Evolutionary conservation across 1,139 yeast genomes (phyloP).

Genomic region (Yamadazyma siamensis): DNA sequence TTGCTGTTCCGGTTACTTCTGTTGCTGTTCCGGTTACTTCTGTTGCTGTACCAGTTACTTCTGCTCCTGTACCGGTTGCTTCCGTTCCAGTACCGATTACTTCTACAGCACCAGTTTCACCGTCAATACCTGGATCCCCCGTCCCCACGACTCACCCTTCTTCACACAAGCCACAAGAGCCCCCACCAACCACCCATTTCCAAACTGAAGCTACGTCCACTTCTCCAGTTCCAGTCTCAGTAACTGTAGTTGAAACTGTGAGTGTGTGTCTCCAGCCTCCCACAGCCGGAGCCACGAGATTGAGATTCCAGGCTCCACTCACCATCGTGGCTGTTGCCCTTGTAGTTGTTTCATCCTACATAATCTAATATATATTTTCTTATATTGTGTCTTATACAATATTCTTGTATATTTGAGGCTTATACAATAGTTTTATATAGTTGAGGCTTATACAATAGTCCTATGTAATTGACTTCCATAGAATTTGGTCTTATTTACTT

Average conservation of each 20-base stretch:
- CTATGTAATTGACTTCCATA: no score
- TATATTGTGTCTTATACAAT: background rate
- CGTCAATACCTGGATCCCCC: background rate
- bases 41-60: conserved; percentile 1
- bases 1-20: conserved; percentile 1
- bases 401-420: background rate
- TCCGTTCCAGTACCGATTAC: conserved; percentile 1
- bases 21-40: conserved; percentile 1
- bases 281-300: conserved; percentile 1
- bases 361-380: background rate
- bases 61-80: background rate
- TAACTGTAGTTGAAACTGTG: background rate
- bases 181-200: background rate
- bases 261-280: background rate
- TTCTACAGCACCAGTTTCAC: background rate
- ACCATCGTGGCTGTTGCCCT: background rate
- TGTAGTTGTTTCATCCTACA: background rate
- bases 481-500: no score
- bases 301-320: background rate
- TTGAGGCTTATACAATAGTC: no score
- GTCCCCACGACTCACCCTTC: no score
- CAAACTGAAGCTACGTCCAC: background rate
- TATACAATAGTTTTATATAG: no score
- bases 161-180: background rate
- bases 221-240: background rate